These are phyloP conservation scores for Pyrus pyrifolia DNA, from an alignment of 306 rosid species.

Conservation along the genomic window DNA sequence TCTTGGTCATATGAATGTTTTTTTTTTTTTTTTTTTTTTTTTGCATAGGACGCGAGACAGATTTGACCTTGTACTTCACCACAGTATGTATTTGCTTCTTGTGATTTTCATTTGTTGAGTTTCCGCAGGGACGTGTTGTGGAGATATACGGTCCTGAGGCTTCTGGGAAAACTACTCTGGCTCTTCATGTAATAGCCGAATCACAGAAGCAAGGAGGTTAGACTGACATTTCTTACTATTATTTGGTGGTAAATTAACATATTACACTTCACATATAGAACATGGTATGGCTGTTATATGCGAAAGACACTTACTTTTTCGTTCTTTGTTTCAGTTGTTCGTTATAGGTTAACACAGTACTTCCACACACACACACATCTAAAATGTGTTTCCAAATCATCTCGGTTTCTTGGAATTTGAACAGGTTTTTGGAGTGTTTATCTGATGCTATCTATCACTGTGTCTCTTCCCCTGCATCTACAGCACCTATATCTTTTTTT, in stretches of 20 bases:
- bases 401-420: neutral
- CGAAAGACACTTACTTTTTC: neutral
- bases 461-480: neutral
- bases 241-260: neutral
- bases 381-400: neutral
- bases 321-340: neutral
- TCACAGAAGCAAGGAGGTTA: conserved; percentile 88
- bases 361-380: neutral
- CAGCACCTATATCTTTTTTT: neutral
- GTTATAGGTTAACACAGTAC: neutral
- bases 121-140: conserved; percentile 79
- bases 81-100: neutral
- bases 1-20: neutral
- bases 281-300: neutral
- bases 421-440: neutral
- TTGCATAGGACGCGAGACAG: neutral
- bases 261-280: neutral
- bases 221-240: neutral
- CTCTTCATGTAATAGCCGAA: conserved; percentile 83
- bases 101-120: conserved; percentile 17
- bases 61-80: neutral
- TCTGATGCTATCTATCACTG: neutral
- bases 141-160: conserved; percentile 96
- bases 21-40: neutral
- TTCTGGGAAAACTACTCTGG: conserved; percentile 91